Evolutionary conservation across 1,284 basidiomycete genomes (phyloP), one percentile per base, ranked within the genome.

Genomic region (Farysia itapuensis): DNA sequence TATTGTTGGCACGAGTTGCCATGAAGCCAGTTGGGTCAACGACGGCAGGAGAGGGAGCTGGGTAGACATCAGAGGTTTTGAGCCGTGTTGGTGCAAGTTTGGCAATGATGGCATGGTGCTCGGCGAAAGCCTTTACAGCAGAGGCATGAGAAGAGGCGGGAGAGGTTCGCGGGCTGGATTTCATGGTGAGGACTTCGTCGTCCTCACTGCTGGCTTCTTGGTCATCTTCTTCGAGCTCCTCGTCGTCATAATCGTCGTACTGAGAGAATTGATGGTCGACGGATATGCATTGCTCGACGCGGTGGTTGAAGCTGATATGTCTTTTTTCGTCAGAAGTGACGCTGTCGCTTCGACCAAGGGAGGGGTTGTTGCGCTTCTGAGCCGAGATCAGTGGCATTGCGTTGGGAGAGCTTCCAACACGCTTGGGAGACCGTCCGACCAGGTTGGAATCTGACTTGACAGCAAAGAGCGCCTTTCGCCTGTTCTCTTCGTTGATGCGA

Each of bases 291-390:
- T 97, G 95, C 78, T 97, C 90, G 28, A 98, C 94, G 72, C 93
- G 94, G 1, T 92, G 94, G 78, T 97, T 97, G 83, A 98, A 98
- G 68, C 84, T 88, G 79, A 98, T 98, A 77, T 97, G 94, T 56
- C 84, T 82, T 78, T 84, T 85, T 13, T 64, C 60, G 3, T 64
- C 60, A 5, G 54, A 51, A 9, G 24, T 35, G 2, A 34, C 25
- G 21, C 60, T 64, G 34, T 64, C 60, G 21, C 54, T 37, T 18
- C 60, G 54, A n/a, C 34, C 38, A 15, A 46, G 35, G 39, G 35
- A 44, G 31, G 50, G 40, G 15, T 46, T 38, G 34, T 48, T 48
- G 22, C 53, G 46, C 45, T 51, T 51, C 24, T 53, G 49, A 3
- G 53, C 59, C 26, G 52, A 53, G 4, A 52, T 45, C 21, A 57